Evolutionary conservation across 148 eudicot species (phyloP).

Genomic region (Rhododendron vialii): DNA sequence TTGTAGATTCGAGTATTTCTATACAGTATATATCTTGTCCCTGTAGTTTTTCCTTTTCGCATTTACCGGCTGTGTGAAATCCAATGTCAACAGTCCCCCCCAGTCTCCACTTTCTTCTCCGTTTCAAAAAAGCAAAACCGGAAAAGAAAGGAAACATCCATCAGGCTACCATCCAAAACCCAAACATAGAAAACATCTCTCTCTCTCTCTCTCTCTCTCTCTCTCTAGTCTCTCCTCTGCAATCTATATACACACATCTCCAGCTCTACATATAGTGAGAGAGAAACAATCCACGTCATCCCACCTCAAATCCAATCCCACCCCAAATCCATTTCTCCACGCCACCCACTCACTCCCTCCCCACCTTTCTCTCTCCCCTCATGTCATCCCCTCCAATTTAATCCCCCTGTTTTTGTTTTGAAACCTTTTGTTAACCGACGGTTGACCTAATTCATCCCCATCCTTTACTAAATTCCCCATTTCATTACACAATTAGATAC

Average conservation of each 20-base stretch:
- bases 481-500: not conserved
- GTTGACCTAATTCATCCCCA: slow-evolving; percentile 21
- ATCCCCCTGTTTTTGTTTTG: not conserved
- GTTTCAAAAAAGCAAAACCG: not conserved
- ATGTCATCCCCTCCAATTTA: not conserved
- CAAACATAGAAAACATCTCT: not conserved
- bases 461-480: not conserved
- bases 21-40: no score
- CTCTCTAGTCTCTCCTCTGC: not conserved
- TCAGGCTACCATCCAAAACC: no score
- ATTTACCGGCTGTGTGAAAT: no score
- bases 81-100: no score
- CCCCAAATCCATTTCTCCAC: not conserved
- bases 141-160: not conserved
- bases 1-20: no score
- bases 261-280: not conserved
- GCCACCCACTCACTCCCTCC: not conserved
- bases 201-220: not conserved
- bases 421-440: not conserved
- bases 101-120: not conserved
- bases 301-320: not conserved
- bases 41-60: no score
- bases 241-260: not conserved
- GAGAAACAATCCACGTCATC: not conserved
- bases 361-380: not conserved